phyloP scores from a whole-genome alignment of 2,329 filamentous ascomycete genomes.

The Penicillium sp. region DNA sequence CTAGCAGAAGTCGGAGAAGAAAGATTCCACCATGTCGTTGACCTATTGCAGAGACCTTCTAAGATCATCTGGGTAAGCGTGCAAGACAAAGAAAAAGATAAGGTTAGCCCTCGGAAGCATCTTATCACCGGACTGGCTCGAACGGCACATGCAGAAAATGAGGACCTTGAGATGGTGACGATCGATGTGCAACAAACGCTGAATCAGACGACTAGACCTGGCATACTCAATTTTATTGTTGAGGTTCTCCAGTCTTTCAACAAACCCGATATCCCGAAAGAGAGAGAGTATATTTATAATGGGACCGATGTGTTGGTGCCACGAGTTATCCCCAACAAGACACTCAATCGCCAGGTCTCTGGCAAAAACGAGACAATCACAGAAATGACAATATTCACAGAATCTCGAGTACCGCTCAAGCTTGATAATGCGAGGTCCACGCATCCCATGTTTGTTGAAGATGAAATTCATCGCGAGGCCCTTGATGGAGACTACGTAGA shows the following conservation, averaged over 20 bases:
- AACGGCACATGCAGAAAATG: neutral
- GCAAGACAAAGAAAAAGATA: no score
- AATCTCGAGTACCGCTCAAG: neutral
- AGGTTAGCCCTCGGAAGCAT: no score
- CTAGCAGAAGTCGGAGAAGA: no score
- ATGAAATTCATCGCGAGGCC: neutral
- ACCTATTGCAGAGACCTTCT: no score
- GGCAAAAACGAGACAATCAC: neutral
- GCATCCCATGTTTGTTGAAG: constrained; percentile 1
- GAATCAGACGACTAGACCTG: neutral
- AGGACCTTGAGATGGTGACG: neutral
- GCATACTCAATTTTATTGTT: neutral
- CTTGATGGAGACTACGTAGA: constrained; percentile 1
- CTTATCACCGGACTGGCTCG: neutral
- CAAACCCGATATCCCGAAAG: neutral
- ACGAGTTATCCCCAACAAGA: neutral
- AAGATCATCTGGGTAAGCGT: no score
- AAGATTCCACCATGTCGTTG: no score
- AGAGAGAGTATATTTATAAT: neutral
- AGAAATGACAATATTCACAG: neutral
- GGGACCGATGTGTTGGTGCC: neutral
- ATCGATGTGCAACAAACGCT: neutral
- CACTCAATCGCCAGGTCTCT: neutral
- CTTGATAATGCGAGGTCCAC: neutral
- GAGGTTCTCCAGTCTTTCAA: neutral